phyloP scores from a whole-genome alignment of 345 rosid species.

The Durio zibethinus region DNA sequence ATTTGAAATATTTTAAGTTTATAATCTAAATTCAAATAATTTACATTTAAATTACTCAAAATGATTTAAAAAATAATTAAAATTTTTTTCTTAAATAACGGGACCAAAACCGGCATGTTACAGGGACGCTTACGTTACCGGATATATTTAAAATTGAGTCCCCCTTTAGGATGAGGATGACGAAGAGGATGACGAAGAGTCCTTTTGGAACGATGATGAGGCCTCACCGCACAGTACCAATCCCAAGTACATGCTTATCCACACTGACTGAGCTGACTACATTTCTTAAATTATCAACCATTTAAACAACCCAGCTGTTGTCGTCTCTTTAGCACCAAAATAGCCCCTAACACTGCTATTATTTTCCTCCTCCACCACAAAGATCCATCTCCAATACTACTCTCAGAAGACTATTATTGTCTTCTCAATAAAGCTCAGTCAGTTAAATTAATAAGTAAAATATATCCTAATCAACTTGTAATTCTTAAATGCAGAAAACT shows the following conservation, averaged over 20 bases:
- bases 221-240: neutral
- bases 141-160: too few relatives aligned
- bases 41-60: too few relatives aligned
- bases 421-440: neutral
- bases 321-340: neutral
- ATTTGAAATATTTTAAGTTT: too few relatives aligned
- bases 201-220: neutral
- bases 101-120: too few relatives aligned
- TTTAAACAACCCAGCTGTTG: neutral
- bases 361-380: neutral
- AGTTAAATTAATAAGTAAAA: neutral
- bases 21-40: too few relatives aligned
- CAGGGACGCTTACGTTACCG: too few relatives aligned
- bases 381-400: neutral
- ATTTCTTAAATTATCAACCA: neutral
- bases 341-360: neutral
- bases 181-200: too few relatives aligned
- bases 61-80: too few relatives aligned
- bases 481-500: neutral
- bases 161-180: too few relatives aligned
- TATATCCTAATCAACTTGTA: neutral
- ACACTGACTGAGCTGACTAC: neutral
- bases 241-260: neutral
- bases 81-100: too few relatives aligned
- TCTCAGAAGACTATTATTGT: neutral